Conservation (phyloP, 129 eudicot species). For the Solidago caesia region DNA sequence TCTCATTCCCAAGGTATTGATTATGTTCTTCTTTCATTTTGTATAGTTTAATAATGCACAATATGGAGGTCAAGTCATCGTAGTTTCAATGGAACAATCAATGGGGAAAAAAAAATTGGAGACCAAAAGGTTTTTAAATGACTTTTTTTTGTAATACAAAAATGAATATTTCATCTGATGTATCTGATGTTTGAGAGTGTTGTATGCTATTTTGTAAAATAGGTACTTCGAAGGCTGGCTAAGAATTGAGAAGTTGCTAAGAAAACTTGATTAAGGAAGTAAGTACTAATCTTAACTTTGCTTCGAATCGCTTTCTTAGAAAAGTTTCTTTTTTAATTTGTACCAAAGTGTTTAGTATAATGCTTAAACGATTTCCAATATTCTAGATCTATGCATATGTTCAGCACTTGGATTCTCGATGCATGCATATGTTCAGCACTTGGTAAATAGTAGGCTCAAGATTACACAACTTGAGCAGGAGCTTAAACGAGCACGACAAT, state of each 20-base stretch:
- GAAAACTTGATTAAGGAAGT: slow-evolving; percentile 87
- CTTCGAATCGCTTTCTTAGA: background rate
- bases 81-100: slow-evolving; percentile 65
- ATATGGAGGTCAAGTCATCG: slow-evolving; percentile 47
- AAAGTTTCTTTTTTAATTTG: background rate
- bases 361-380: slow-evolving; percentile 17
- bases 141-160: background rate
- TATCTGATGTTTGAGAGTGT: background rate
- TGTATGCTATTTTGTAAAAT: background rate
- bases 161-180: background rate
- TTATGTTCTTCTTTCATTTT: too few relatives aligned
- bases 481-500: slow-evolving; percentile 77
- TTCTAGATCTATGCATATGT: slow-evolving; percentile 73
- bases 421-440: too few relatives aligned
- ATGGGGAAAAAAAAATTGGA: slow-evolving; percentile 54
- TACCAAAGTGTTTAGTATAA: background rate
- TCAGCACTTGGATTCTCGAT: slow-evolving; percentile 97
- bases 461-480: slow-evolving; percentile 84
- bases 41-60: slow-evolving; percentile 47
- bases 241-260: slow-evolving; percentile 98
- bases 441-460: slow-evolving; percentile 67
- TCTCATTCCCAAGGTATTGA: too few relatives aligned
- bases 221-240: slow-evolving; percentile 88
- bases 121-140: slow-evolving; percentile 68
- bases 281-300: slow-evolving; percentile 41